Base-by-base conservation (phyloP, 129 eudicot species). In the Centella asiatica region DNA sequence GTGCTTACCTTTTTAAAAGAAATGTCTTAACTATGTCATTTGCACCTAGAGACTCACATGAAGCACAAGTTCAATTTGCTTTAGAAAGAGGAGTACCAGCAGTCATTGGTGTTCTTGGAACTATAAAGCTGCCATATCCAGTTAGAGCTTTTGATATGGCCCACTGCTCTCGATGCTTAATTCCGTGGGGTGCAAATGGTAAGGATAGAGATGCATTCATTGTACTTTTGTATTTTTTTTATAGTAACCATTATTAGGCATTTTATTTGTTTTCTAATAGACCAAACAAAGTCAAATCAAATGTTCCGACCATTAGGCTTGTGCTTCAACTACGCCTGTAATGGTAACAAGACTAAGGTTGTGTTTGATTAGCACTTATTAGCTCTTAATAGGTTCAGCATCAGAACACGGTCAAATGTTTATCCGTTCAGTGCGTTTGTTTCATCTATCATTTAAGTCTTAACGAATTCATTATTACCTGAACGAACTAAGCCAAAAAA, bases 101-200 rank as follows among this genome's bases (percentile, higher is more conserved):
- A 59, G 80, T 81, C 49, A 81, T 81, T 49, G 87, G 87, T 12
- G 87, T 81, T 61, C 80, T 81, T 69, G 87, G 83, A 66, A 81
- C 83, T 22, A 77, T 81, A 70, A 81, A 77, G 65, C 77, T 81
- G 65, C 87, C 87, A 25, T 81, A 77, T 66, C 83, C 87, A 7
- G 70, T 83, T 17, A 77, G 79, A 70, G 80, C 83, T 46, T 80
- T 80, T 68, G 85, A 80, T 66, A 75, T 80, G 85, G 85, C 85
- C 57, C 85, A 80, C 65, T 80, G 85, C 48, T 80, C 85, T 65
- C 76, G 85, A 28, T 80, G 85, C 63, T 72, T 80, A 70, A 80
- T 80, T 42, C 85, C 78, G 32, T 80, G 85, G 85, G 85, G 85
- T 10, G 81, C 69, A 80, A 72, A 72, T 65, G 73, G 81, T 78